These are phyloP conservation scores for Allium cepa DNA, from an alignment of 106 monocot species.

Conservation along the genomic window DNA sequence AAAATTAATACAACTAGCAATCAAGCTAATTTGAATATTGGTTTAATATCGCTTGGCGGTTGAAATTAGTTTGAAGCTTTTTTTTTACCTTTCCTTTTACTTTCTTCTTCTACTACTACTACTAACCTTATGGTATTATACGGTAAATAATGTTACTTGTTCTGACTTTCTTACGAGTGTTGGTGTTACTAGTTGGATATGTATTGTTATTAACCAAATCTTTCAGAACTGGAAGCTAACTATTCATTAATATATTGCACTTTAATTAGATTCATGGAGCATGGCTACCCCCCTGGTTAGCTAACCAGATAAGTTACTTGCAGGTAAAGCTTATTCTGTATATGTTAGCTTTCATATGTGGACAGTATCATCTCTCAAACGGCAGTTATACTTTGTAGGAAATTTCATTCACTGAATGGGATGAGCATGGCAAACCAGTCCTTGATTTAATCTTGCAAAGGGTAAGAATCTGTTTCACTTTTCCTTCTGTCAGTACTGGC, in stretches of 20 bases:
- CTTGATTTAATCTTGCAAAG: too few species aligned
- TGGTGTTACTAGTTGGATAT: not conserved
- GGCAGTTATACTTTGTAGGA: too few species aligned
- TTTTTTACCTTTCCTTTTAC: not conserved
- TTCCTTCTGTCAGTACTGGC: too few species aligned
- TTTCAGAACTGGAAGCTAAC: not conserved
- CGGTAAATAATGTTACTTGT: not conserved
- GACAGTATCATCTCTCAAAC: too few species aligned
- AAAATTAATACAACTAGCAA: too few species aligned
- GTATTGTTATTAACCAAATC: not conserved
- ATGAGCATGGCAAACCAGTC: too few species aligned
- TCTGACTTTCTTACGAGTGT: not conserved
- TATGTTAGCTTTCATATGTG: too few species aligned
- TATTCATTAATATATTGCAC: not conserved
- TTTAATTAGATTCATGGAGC: conserved; percentile 63
- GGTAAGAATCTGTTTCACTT: too few species aligned
- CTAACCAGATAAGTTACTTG: not conserved
- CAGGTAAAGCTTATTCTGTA: too few species aligned
- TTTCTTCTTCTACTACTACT: not conserved
- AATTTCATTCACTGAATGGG: too few species aligned
- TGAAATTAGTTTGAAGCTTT: not conserved
- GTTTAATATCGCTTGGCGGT: too few species aligned
- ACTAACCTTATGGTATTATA: not conserved
- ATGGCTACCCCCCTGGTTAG: conserved; percentile 92
- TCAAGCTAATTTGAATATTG: too few species aligned